Evolutionary conservation across 805 yeast species (phyloP).

Genomic region (Osmozyma mogii): DNA sequence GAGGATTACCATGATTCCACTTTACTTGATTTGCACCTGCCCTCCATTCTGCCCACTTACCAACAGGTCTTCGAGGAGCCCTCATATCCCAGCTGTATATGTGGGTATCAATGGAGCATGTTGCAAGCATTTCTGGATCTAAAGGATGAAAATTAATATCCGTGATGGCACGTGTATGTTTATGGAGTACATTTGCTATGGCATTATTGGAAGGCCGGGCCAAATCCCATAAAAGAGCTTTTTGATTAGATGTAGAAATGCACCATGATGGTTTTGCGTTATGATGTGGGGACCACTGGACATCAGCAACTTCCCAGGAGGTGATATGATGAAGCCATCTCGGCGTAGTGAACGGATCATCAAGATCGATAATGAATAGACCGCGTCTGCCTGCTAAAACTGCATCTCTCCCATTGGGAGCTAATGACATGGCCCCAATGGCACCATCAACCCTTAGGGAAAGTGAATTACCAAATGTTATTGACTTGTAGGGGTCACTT

Average conservation of each 20-base stretch:
- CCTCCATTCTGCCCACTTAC: conserved; percentile 86
- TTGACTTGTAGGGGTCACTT: conserved; percentile 26
- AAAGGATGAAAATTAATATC: conserved; percentile 89
- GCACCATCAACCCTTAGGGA: conserved; percentile 86
- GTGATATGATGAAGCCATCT: conserved; percentile 89
- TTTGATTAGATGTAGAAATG: conserved; percentile 89
- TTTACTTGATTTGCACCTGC: conserved; percentile 94
- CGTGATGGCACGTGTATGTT: conserved; percentile 88
- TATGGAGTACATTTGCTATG: conserved; percentile 79
- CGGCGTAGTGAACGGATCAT: conserved; percentile 93
- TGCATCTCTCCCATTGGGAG: conserved; percentile 88
- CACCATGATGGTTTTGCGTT: conserved; percentile 81
- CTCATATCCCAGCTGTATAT: conserved; percentile 90
- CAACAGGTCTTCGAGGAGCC: conserved; percentile 63
- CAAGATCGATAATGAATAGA: conserved; percentile 80
- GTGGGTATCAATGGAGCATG: conserved; percentile 87
- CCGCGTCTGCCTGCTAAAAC: conserved; percentile 84
- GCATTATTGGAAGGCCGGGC: conserved; percentile 64
- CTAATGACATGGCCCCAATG: conserved; percentile 81
- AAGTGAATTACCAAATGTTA: conserved; percentile 74
- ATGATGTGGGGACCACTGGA: conserved; percentile 93
- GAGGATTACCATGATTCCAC: conserved; percentile 75
- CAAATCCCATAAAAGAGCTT: conserved; percentile 91
- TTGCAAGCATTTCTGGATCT: conserved; percentile 81
- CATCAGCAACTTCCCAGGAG: conserved; percentile 98